Percentiles rank a stretch among this genome's conserved stretches.
phyloP scores from a whole-genome alignment of 208 protist species.

The Acanthamoeba triangularis region DNA sequence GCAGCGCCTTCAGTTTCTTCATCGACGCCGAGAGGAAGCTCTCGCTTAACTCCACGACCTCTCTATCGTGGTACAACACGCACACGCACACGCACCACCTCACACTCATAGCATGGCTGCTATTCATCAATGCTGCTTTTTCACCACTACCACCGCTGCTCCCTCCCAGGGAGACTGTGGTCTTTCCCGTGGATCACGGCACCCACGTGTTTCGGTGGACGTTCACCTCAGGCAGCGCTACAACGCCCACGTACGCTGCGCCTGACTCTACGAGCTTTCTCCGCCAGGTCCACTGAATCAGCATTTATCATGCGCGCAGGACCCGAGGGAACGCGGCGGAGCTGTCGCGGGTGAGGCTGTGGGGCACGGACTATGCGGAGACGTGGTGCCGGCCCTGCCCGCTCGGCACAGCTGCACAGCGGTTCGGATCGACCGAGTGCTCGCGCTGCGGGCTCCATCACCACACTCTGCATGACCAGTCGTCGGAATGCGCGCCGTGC shows the following conservation, averaged over 20 bases:
- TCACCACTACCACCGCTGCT: neutral
- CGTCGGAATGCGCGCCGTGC: slow-evolving; percentile 38
- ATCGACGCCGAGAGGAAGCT: slow-evolving; percentile 28
- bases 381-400: slow-evolving; percentile 36
- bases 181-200: neutral
- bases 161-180: slow-evolving; percentile 25
- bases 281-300: neutral
- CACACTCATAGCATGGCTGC: neutral
- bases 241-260: neutral
- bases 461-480: neutral
- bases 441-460: neutral
- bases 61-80: neutral
- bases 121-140: too few species aligned
- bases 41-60: neutral
- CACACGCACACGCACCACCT: neutral
- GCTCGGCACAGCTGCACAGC: neutral
- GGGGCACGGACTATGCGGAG: slow-evolving; percentile 35
- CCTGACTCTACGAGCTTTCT: neutral
- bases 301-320: neutral
- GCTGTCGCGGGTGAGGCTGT: neutral
- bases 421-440: neutral
- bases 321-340: neutral
- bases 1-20: neutral
- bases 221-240: neutral
- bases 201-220: slow-evolving; percentile 46